Evolutionary conservation across 345 rosid genomes (phyloP).

Genomic region (Camelina hispida): DNA sequence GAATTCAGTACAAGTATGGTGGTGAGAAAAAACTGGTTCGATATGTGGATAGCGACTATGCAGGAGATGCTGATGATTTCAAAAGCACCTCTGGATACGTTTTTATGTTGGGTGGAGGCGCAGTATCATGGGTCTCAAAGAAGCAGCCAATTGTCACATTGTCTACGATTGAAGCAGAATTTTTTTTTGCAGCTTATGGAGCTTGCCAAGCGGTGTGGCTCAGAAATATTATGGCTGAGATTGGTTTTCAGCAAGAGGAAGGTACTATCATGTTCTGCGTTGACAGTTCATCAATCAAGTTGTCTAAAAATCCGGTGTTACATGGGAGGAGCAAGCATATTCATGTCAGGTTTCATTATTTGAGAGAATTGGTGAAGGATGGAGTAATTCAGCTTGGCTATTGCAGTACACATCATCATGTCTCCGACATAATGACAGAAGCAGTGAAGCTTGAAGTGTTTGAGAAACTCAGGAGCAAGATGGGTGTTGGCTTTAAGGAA

Average conservation of each 20-base stretch:
- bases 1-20: not conserved
- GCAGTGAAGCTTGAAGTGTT: too few species aligned
- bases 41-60: not conserved
- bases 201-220: not conserved
- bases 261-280: not conserved
- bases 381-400: too few species aligned
- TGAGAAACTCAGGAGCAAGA: too few species aligned
- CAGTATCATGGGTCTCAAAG: not conserved
- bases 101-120: not conserved
- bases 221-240: fast-evolving
- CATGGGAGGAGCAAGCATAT: too few species aligned
- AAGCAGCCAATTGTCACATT: not conserved
- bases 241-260: not conserved
- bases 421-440: too few species aligned
- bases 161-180: not conserved
- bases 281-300: too few species aligned
- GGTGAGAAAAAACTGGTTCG: not conserved
- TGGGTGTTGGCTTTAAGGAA: too few species aligned
- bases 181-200: not conserved
- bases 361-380: too few species aligned
- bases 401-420: too few species aligned
- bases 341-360: too few species aligned
- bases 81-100: fast-evolving
- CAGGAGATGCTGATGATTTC: not conserved
- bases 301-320: too few species aligned